Conservation (phyloP, 192 early-diverging fungal species). For the Paraglomus brasilianum region DNA sequence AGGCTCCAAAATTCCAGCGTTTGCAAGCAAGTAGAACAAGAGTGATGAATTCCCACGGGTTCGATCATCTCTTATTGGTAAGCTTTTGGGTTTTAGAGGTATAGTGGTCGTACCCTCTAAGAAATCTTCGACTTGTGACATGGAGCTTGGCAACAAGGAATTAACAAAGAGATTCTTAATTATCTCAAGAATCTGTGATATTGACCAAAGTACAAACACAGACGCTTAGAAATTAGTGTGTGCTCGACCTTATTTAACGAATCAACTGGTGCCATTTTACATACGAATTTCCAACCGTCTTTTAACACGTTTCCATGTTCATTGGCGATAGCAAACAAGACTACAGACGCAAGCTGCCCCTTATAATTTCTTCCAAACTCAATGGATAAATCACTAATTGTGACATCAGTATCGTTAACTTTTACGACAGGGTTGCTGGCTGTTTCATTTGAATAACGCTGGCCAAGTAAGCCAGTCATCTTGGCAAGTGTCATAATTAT, state of each 20-base stretch:
- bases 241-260: no score
- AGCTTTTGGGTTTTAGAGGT: slow-evolving; percentile 52
- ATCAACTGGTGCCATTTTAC: slow-evolving; percentile 5
- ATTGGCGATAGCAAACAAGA: slow-evolving; percentile 75
- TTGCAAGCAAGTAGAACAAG: slow-evolving; percentile 71
- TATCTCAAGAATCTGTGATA: slow-evolving; percentile 58
- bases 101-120: slow-evolving; percentile 65
- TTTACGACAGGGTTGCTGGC: slow-evolving; percentile 49
- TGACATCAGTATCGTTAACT: slow-evolving; percentile 45
- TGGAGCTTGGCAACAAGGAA: slow-evolving; percentile 60
- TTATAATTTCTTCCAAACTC: slow-evolving; percentile 88
- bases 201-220: background rate
- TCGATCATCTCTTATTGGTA: slow-evolving; percentile 42
- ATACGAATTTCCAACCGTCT: slow-evolving; percentile 69
- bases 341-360: slow-evolving; percentile 85
- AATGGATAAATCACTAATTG: slow-evolving; percentile 65
- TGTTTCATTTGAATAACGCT: slow-evolving; percentile 34
- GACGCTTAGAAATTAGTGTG: no score
- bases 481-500: slow-evolving; percentile 68
- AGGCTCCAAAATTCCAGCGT: slow-evolving; percentile 53
- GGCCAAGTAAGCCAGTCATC: slow-evolving; percentile 70
- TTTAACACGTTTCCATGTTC: slow-evolving; percentile 70
- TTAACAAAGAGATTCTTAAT: slow-evolving; percentile 81
- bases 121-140: slow-evolving; percentile 76
- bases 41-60: slow-evolving; percentile 65